Evolutionary conservation across 257 asterid species (phyloP).

Genomic region (Primulina tabacum): DNA sequence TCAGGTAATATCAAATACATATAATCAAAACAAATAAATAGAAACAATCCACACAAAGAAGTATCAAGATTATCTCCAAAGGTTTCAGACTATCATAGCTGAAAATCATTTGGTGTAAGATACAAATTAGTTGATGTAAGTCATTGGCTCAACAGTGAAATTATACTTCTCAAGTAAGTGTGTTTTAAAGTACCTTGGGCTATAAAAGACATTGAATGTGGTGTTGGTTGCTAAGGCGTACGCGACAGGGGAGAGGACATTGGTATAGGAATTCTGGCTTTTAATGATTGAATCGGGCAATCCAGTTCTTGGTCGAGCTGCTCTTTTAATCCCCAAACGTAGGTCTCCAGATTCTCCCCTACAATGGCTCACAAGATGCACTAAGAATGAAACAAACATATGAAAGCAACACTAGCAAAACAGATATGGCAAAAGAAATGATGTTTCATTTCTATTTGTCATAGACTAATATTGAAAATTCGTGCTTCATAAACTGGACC

Average conservation of each 20-base stretch:
- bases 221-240: constrained; percentile 57
- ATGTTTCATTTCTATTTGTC: not conserved
- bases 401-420: not conserved
- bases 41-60: not conserved
- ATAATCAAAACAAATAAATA: too few relatives aligned
- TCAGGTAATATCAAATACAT: not conserved
- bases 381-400: not conserved
- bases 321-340: constrained; percentile 87
- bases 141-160: not conserved
- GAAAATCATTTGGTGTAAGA: not conserved
- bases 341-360: constrained; percentile 91
- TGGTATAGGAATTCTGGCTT: constrained; percentile 65
- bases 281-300: constrained; percentile 77
- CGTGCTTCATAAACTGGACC: not conserved
- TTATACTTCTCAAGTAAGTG: constrained; percentile 11
- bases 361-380: constrained; percentile 18
- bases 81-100: not conserved
- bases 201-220: constrained; percentile 62
- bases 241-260: constrained; percentile 69
- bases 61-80: not conserved
- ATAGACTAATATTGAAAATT: not conserved
- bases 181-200: constrained; percentile 65
- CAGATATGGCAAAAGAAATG: not conserved
- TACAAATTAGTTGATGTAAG: too few relatives aligned
- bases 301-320: constrained; percentile 86